Evolutionary conservation across 2,329 filamentous ascomycete species (phyloP), one percentile per base, ranked within the genome.

Genomic region (Neopestalotiopsis sp.): DNA sequence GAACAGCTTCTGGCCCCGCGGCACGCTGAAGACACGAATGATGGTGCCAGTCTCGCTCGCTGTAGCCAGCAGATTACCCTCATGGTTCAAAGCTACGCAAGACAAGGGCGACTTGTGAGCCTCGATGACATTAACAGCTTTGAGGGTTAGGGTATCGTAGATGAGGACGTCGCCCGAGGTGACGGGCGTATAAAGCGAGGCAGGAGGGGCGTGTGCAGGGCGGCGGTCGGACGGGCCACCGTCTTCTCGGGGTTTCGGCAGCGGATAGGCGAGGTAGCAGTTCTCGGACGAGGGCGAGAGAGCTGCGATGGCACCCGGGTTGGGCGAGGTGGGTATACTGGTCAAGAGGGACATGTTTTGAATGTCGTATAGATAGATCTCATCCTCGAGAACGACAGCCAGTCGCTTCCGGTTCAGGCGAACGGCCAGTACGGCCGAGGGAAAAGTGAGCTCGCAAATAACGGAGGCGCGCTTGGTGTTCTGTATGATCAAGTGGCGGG

Each of bases 301-400:
- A 4, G 95, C 93, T 81, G 94, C 97, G 70, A 98, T 96, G 42
- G 94, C 94, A 72, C 90, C 91, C 1, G 95, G 94, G 76, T 99
- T 99, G 6, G 96, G 94, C 3, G 95, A 98, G 5, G 95, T 98
- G 69, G 94, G 90, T 72, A 98, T 97, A 5, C 94, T 97, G 80
- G 94, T 92, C 56, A 98, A 86, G 69, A 98, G 89, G 76, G 93
- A 95, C 95, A 99, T 98, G 78, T 98, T 98, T 81, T 95, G 94
- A 73, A 99, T 98, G 80, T 99, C 96, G 84, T 99, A 99, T 63
- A 99, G 88, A 82, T 98, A 99, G 71, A 98, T 97, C 79, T 97
- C 93, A 75, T 97, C 94, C 79, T 99, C 96, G 68, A 98, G 87
- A 14, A 98, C 91, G 40, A 99, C 95, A 13, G 96, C 94, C 32